phyloP scores from a whole-genome alignment of 495 filamentous ascomycete genomes.

The Hypoxylon perforatum region DNA sequence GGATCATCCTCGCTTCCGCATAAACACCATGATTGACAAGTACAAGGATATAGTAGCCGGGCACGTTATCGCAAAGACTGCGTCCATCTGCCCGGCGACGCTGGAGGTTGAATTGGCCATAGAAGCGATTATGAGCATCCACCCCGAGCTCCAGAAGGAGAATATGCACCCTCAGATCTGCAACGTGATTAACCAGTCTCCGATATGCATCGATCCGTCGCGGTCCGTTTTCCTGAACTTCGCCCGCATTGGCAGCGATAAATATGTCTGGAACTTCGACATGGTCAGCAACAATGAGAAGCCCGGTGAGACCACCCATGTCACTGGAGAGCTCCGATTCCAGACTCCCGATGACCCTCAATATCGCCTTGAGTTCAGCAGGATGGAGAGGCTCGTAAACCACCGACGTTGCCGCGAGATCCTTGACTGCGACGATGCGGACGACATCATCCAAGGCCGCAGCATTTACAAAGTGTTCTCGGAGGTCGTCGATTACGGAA shows the following conservation, averaged over 20 bases:
- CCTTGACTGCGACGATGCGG: constrained; percentile 10
- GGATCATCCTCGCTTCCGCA: constrained; percentile 51
- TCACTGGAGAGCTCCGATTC: constrained; percentile 44
- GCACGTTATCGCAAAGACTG: constrained; percentile 57
- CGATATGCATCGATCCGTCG: constrained; percentile 51
- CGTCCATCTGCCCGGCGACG: constrained; percentile 60
- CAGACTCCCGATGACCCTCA: constrained; percentile 32
- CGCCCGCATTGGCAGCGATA: constrained; percentile 4
- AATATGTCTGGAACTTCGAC: constrained; percentile 1
- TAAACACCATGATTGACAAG: constrained; percentile 53
- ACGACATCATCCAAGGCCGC: constrained; percentile 59
- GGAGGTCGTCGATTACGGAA: constrained; percentile 29
- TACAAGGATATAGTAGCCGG: constrained; percentile 53
- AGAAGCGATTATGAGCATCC: constrained; percentile 54
- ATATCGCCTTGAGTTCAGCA: constrained; percentile 48
- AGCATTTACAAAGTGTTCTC: constrained; percentile 42
- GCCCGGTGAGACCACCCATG: constrained; percentile 8
- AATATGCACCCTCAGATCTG: constrained; percentile 44
- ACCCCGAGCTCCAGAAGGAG: constrained; percentile 34
- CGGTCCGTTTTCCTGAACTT: constrained; percentile 23
- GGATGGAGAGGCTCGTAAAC: constrained; percentile 54
- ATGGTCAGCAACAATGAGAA: constrained; percentile 14
- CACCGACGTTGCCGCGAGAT: constrained; percentile 47
- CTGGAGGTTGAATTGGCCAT: constrained; percentile 58
- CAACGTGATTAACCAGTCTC: constrained; percentile 50